Evolutionary conservation across 1,284 basidiomycete genomes (phyloP).

Genomic region (Puccinia hordei): DNA sequence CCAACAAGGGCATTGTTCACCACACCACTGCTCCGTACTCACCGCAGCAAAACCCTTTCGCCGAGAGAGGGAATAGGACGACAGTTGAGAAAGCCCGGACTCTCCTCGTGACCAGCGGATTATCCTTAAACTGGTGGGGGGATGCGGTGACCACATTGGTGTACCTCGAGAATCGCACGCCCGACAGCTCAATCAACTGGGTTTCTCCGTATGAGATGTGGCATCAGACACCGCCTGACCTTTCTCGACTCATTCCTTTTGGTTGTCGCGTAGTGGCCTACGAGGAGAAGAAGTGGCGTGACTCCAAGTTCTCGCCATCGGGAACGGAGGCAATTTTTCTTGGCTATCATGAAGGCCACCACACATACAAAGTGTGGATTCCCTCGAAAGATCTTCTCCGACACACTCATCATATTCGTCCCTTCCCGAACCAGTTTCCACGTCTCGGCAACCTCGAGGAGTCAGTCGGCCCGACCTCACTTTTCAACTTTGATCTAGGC

Average conservation of each 20-base stretch:
- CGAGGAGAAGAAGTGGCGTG: not conserved
- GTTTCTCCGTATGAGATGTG: not conserved
- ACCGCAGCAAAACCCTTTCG: constrained; percentile 14
- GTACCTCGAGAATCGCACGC: not conserved
- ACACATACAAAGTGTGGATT: constrained; percentile 11
- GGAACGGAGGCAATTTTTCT: constrained; percentile 14
- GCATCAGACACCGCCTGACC: not conserved
- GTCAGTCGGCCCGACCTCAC: no score
- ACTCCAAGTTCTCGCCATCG: not conserved
- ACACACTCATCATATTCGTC: no score
- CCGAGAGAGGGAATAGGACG: not conserved
- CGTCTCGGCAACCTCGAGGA: no score
- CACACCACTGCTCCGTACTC: not conserved
- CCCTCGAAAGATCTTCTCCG: no score
- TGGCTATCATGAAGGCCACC: not conserved
- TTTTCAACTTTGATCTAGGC: no score
- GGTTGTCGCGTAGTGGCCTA: not conserved
- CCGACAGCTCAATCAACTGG: not conserved
- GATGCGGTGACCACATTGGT: not conserved
- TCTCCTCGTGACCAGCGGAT: not conserved
- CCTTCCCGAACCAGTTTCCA: no score
- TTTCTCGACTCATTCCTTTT: not conserved
- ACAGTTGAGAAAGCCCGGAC: constrained; percentile 4
- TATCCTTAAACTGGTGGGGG: no score
- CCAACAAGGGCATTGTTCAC: not conserved